Evolutionary conservation across 2,329 filamentous ascomycete species (phyloP), one percentile per base, ranked within the genome.

Genomic region (Parasarocladium wereldwijsianum): DNA sequence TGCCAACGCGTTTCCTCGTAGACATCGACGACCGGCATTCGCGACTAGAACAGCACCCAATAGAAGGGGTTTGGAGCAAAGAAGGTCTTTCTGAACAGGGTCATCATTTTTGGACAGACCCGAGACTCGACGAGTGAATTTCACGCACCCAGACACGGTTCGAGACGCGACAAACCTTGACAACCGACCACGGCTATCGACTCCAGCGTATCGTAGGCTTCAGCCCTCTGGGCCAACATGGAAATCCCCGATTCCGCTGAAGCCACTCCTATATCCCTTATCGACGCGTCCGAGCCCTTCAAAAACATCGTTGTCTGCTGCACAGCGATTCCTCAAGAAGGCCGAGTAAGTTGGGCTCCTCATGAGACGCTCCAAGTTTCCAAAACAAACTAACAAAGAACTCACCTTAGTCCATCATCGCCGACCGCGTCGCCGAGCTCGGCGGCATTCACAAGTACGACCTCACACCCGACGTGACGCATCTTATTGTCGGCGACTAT

Each of bases 381-480:
- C 25, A 29, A 32, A 26, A 28, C 20, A 33, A 5, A 6, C 18
- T 12, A 15, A 17, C 20, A 31, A 8, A 18, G 29, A 25, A 30
- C 17, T 30, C n/a, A 11, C 19, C 22, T 12, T 25, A 68, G 64
- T 55, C 57, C 24, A 60, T 71, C 32, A 63, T 84, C 28, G 70
- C 69, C 11, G 54, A 63, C 28, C 70, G 74, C 36, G 80, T 81
- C 12, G 55, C 63, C 38, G 73, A 93, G 47, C 84, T 98, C 62
- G 90, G 90, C 39, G 90, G 86, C 29, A 55, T 69, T 36, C 81
- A 93, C 63, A 85, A 81, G 44, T 79, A 85, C 52, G 86, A 98
- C 51, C 71, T 98, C 25, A 96, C 86, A n/a, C 82, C 81, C 33
- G 84, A 94, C 51, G 84, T 93, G 27, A 96, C 90, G 5, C 90